Evolutionary conservation across 768 basidiomycete genomes (phyloP).

Genomic region (Cystofilobasidium ferigula): DNA sequence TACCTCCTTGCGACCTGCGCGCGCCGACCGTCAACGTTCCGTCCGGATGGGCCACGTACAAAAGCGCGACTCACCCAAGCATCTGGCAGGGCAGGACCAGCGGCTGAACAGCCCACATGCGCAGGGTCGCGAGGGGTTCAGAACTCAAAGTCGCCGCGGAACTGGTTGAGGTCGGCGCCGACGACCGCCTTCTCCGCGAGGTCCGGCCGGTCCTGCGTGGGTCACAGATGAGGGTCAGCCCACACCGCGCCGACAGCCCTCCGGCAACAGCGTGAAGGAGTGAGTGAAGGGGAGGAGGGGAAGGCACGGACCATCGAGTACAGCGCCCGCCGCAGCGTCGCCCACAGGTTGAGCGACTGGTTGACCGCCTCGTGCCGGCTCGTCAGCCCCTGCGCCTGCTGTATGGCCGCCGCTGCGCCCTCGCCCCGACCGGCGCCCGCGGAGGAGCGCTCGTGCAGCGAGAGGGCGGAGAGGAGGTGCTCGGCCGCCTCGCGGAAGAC

Average conservation of each 20-base stretch:
- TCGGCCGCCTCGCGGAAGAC: slow-evolving; percentile 92
- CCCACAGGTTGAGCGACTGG: slow-evolving; percentile 78
- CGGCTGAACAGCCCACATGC: no score
- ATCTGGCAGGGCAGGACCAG: no score
- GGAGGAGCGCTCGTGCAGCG: slow-evolving; percentile 46
- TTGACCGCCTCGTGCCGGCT: slow-evolving; percentile 42
- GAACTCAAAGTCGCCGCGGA: slow-evolving; percentile 83
- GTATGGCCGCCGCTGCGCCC: background rate
- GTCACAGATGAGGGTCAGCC: background rate
- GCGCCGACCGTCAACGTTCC: no score
- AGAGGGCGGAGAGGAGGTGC: slow-evolving; percentile 77
- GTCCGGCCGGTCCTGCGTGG: slow-evolving; percentile 59
- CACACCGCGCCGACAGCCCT: no score
- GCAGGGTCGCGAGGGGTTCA: slow-evolving; percentile 36
- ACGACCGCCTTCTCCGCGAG: slow-evolving; percentile 64
- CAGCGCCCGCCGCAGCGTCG: slow-evolving; percentile 71
- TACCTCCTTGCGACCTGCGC: no score
- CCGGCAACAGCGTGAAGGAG: background rate
- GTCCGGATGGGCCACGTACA: no score
- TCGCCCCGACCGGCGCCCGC: slow-evolving; percentile 6
- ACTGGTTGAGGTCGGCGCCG: slow-evolving; percentile 55
- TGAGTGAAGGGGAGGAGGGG: background rate
- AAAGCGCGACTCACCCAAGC: no score
- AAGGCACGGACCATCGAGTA: slow-evolving; percentile 56
- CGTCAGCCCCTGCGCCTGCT: background rate